Percentiles rank a stretch among this genome's conserved stretches.
phyloP scores from a whole-genome alignment of 23 red algal genomes.

The Gracilaria vermiculophylla region DNA sequence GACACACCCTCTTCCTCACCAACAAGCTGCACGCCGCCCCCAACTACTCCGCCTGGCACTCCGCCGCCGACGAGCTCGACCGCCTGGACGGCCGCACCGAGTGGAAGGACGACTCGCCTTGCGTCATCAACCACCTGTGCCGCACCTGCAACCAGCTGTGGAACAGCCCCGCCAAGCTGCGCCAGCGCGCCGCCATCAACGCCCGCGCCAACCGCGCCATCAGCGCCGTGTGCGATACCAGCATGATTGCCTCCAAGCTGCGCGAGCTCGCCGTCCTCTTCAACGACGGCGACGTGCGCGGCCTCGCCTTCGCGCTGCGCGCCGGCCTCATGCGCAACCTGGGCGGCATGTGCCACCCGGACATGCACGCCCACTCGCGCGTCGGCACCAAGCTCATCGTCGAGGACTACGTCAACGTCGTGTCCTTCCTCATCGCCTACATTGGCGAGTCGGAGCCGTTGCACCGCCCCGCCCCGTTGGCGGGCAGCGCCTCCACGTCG shows the following conservation, averaged over 20 bases:
- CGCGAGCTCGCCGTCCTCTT: conserved; percentile 67
- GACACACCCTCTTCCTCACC: background rate
- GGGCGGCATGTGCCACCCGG: conserved; percentile 88
- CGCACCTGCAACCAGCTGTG: conserved; percentile 8
- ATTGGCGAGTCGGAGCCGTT: conserved; percentile 29
- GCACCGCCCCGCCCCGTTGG: background rate
- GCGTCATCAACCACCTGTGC: background rate
- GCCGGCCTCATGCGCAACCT: conserved; percentile 74
- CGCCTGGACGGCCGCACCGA: conserved; percentile 23
- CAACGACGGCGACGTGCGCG: conserved; percentile 55
- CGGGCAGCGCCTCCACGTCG: background rate
- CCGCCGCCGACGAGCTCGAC: conserved; percentile 62
- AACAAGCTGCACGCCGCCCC: conserved; percentile 11
- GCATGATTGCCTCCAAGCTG: conserved; percentile 57
- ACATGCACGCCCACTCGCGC: conserved; percentile 68
- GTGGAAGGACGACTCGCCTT: conserved; percentile 24
- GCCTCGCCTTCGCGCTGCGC: conserved; percentile 72
- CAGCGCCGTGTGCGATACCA: conserved; percentile 42
- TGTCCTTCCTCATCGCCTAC: conserved; percentile 77
- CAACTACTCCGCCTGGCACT: conserved; percentile 67
- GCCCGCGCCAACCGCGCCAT: background rate
- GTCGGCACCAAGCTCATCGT: conserved; percentile 84
- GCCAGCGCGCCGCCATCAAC: background rate
- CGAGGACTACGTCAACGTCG: conserved; percentile 95
- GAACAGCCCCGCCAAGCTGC: background rate